These are phyloP conservation scores for Crithidia sp. DNA, from an alignment of 208 protist species.

Conservation along the genomic window DNA sequence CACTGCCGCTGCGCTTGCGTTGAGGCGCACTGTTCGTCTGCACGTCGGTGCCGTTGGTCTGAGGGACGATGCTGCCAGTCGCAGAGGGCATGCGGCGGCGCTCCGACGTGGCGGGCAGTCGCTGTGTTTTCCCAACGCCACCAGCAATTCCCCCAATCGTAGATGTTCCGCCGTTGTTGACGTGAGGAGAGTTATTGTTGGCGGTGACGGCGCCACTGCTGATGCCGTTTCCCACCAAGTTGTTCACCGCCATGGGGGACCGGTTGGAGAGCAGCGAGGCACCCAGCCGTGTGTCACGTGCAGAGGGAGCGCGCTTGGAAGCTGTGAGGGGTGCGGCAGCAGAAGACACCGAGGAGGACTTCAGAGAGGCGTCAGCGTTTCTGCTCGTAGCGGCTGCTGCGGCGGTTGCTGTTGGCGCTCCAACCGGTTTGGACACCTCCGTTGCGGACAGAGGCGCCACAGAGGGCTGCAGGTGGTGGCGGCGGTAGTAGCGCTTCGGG, in stretches of 20 bases:
- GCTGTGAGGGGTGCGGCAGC: background rate
- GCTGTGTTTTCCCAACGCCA: background rate
- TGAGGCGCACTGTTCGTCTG: background rate
- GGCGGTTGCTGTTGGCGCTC: background rate
- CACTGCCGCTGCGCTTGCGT: slow-evolving; percentile 10
- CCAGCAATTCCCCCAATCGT: too few species aligned
- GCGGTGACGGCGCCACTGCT: background rate
- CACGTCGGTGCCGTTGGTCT: background rate
- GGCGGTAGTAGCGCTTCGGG: slow-evolving; percentile 7
- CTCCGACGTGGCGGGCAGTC: background rate
- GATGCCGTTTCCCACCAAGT: background rate
- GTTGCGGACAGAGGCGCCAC: slow-evolving; percentile 2
- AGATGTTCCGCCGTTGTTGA: background rate
- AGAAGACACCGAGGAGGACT: background rate
- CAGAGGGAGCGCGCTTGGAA: background rate
- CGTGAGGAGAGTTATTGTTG: background rate
- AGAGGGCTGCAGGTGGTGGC: background rate
- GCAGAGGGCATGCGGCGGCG: background rate
- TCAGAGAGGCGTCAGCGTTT: background rate
- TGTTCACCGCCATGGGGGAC: slow-evolving; percentile 1
- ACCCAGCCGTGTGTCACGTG: background rate
- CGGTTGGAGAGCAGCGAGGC: background rate
- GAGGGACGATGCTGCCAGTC: background rate
- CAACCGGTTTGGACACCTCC: background rate
- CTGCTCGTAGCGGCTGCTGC: background rate